Percentiles rank a stretch among this genome's conserved stretches.
Evolutionary conservation across 176 grass and related monocot species (phyloP).

Genomic region (Triticum timopheevii): DNA sequence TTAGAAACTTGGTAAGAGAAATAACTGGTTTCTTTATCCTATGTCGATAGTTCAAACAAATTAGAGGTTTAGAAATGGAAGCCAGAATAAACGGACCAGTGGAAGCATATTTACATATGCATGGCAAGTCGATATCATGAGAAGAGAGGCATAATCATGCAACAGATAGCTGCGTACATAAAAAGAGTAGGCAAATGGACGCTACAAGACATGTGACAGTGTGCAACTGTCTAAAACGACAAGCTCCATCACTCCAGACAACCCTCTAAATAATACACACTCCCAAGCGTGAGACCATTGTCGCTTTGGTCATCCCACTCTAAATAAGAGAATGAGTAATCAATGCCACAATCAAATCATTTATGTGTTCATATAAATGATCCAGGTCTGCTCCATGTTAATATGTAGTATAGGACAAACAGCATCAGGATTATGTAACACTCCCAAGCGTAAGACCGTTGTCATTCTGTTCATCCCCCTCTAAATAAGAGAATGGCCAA

Average conservation of each 20-base stretch:
- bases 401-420: background rate
- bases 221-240: background rate
- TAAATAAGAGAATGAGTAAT: background rate
- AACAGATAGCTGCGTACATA: conserved; percentile 1
- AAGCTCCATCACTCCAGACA: background rate
- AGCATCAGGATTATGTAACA: background rate
- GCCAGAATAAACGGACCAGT: no score
- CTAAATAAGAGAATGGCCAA: background rate
- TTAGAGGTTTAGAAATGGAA: background rate
- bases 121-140: background rate
- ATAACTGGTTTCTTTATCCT: conserved; percentile 1
- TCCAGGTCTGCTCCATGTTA: background rate
- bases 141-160: background rate
- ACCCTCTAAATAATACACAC: background rate
- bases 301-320: background rate
- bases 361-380: background rate
- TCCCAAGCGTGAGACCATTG: background rate
- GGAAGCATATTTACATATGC: background rate
- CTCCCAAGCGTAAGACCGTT: background rate
- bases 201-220: background rate
- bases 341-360: background rate
- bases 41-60: conserved; percentile 5
- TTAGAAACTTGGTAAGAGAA: background rate
- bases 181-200: background rate
- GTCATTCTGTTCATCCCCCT: background rate